phyloP scores from a whole-genome alignment of 2,329 filamentous ascomycete genomes.

The Ascochyta lentis region DNA sequence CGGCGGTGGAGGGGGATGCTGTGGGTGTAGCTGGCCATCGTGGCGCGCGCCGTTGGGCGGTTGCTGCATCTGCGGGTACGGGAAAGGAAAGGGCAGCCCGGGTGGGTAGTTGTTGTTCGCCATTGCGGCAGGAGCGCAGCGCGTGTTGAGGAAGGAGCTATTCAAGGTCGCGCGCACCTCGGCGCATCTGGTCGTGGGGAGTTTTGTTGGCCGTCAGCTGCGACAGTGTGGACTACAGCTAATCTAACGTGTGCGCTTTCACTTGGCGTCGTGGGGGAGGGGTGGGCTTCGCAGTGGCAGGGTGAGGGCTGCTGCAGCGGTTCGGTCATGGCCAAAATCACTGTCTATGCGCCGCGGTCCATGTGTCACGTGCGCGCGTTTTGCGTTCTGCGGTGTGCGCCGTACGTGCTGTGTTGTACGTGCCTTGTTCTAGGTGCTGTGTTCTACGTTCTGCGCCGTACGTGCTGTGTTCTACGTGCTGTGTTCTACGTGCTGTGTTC shows the following conservation, averaged over 20 bases:
- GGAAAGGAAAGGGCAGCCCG: conserved; percentile 31
- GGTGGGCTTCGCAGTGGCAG: background rate
- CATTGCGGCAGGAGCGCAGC: conserved; percentile 28
- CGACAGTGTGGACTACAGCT: background rate
- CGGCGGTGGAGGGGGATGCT: conserved; percentile 11
- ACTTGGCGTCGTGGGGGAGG: conserved; percentile 3
- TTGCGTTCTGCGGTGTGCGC: background rate
- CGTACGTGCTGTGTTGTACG: too few species aligned
- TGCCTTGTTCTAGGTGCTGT: too few species aligned
- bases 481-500: too few species aligned
- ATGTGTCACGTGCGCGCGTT: conserved; percentile 14
- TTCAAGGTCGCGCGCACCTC: conserved; percentile 20
- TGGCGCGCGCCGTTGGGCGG: conserved; percentile 1
- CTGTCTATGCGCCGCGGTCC: conserved; percentile 7
- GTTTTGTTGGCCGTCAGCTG: background rate
- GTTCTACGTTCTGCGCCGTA: too few species aligned
- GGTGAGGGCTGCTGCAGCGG: background rate
- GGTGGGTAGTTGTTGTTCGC: conserved; percentile 38
- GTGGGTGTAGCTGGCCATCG: conserved; percentile 3
- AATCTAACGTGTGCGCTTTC: background rate
- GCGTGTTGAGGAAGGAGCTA: conserved; percentile 16
- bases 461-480: too few species aligned
- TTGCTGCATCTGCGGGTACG: conserved; percentile 20
- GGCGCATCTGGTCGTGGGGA: conserved; percentile 19
- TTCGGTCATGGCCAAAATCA: conserved; percentile 10